phyloP scores from a whole-genome alignment of 2,329 filamentous ascomycete genomes.

The Claviceps sp. region DNA sequence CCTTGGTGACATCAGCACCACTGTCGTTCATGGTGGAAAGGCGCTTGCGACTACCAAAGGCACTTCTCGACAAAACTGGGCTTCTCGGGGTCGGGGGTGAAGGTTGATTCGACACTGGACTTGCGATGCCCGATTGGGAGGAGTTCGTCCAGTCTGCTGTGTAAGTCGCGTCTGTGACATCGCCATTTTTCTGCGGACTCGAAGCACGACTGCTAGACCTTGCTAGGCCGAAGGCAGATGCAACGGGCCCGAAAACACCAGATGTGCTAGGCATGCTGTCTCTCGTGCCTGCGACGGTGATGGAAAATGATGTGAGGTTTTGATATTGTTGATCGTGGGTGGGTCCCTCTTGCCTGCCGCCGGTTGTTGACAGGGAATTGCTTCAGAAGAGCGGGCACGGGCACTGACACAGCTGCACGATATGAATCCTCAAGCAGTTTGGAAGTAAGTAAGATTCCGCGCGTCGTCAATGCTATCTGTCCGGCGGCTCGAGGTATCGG shows the following conservation, averaged over 20 bases:
- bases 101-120: slow-evolving; percentile 4
- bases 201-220: slow-evolving; percentile 13
- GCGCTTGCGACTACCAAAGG: slow-evolving; percentile 10
- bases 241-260: slow-evolving; percentile 17
- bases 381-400: too few species aligned
- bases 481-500: too few species aligned
- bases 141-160: slow-evolving; percentile 3
- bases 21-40: slow-evolving; percentile 19
- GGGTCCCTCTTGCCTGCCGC: too few species aligned
- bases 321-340: not conserved
- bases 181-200: slow-evolving; percentile 7
- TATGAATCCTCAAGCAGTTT: too few species aligned
- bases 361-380: too few species aligned
- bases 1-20: slow-evolving; percentile 16
- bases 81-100: slow-evolving; percentile 7
- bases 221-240: slow-evolving; percentile 22
- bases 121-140: slow-evolving; percentile 4
- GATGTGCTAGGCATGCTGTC: slow-evolving; percentile 16
- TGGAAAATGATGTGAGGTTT: not conserved
- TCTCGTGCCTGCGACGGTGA: not conserved
- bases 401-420: too few species aligned
- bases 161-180: slow-evolving; percentile 8
- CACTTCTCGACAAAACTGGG: slow-evolving; percentile 4
- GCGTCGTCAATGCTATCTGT: too few species aligned
- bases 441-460: too few species aligned